Evolutionary conservation across 192 early-diverging fungal species (phyloP), one percentile per base, ranked within the genome.

Genomic region (Podila horticola): DNA sequence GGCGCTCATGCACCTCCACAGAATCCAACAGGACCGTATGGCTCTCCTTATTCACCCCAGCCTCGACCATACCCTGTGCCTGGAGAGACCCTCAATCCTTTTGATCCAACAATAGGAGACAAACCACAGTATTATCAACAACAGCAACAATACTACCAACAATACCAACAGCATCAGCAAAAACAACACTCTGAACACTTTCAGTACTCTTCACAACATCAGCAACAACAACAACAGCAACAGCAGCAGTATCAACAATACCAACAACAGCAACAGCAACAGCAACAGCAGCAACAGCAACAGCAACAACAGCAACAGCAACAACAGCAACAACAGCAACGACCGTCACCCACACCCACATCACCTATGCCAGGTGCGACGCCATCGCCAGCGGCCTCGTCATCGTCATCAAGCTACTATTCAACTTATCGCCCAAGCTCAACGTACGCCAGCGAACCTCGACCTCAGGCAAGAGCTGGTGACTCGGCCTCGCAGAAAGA

Each of bases 281-380:
- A 69, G 11, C 74, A 64, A 31, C 28, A 68, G 28, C 59, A 75
- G 3, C 73, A 67, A 62, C 1, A 41, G 3, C 62, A 74, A 17
- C 65, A 59, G n/a, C 6, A 22, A 7, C 50, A 48, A 7, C 66
- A 66, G 22, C 48, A 55, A n/a, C 58, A 58, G 12, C n/a, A 34
- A 10, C 55, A 62, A 4, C 63, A 65, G 17, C 55, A 69, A 17
- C 74, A 64, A 49, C 34, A 68, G 50, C 59, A 75, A 13, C 73
- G 60, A 63, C 2, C 50, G 49, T 26, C 73, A 67, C 34, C 66
- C 62, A 11, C 49, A 61, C 34, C 60, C 45, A 6, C 60, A 38
- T 31, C 73, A 74, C 11, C 64, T 66, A 10, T 30, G 51, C 24
- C 58, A 60, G 28, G 41, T n/a, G 29, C 57, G 24, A 7, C 60